Evolutionary conservation across 352 stramenopile genomes (phyloP).

Genomic region (Phytophthora tentaculata): DNA sequence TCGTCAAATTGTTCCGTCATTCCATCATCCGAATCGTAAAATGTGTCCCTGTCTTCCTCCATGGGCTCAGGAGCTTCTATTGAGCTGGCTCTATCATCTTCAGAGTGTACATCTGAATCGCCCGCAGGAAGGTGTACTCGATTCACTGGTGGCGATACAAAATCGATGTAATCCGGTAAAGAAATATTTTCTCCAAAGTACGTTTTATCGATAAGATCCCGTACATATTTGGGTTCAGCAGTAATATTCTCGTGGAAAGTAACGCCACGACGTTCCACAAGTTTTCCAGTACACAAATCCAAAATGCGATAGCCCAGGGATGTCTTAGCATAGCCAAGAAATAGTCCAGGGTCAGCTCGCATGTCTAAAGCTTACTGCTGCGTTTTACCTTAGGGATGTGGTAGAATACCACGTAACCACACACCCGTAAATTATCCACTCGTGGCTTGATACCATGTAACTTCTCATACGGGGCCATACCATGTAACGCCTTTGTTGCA

Average conservation of each 20-base stretch:
- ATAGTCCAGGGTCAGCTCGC: not conserved
- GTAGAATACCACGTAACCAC: not conserved
- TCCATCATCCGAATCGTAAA: not conserved
- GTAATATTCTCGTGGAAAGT: not conserved
- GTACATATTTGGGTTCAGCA: not conserved
- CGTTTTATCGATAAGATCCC: not conserved
- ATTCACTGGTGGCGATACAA: not conserved
- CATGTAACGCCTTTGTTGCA: not conserved
- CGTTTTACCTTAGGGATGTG: constrained; percentile 11
- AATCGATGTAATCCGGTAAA: not conserved
- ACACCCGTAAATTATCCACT: not conserved
- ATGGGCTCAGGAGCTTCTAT: not conserved
- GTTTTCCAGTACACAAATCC: not conserved
- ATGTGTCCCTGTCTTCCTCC: not conserved
- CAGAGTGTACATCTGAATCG: not conserved
- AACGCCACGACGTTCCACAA: not conserved
- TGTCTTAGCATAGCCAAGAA: not conserved
- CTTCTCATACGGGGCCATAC: not conserved
- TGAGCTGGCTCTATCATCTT: not conserved
- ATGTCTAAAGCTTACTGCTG: not conserved
- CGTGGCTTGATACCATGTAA: not conserved
- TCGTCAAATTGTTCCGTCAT: not conserved
- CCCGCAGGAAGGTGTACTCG: not conserved
- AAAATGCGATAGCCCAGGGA: not conserved
- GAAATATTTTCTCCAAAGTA: not conserved